Evolutionary conservation across 805 yeast species (phyloP).

Genomic region (Ogataea pignaliae): DNA sequence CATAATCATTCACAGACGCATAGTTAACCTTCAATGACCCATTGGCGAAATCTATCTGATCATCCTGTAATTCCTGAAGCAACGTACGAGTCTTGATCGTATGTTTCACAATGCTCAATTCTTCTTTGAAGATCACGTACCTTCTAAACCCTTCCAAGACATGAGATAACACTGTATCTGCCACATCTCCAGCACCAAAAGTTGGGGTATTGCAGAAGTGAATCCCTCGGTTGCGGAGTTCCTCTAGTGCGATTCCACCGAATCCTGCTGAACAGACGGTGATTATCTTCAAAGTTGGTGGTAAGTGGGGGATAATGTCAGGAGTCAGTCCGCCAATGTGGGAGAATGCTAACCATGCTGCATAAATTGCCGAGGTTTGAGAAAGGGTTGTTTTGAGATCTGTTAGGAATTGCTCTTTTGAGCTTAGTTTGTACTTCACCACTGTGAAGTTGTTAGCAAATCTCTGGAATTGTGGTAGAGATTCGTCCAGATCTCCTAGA

Average conservation of each 20-base stretch:
- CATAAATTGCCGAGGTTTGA: slow-evolving; percentile 44
- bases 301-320: slow-evolving; percentile 37
- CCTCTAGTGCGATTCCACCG: slow-evolving; percentile 39
- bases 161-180: slow-evolving; percentile 62
- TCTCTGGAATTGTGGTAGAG: slow-evolving; percentile 41
- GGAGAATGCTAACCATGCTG: slow-evolving; percentile 47
- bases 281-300: slow-evolving; percentile 39
- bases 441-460: slow-evolving; percentile 40
- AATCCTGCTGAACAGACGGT: slow-evolving; percentile 54
- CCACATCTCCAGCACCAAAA: slow-evolving; percentile 61
- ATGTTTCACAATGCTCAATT: slow-evolving; percentile 35
- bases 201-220: slow-evolving; percentile 58
- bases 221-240: slow-evolving; percentile 36
- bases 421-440: slow-evolving; percentile 36
- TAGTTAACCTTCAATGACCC: slow-evolving; percentile 26
- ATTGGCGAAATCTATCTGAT: slow-evolving; percentile 23
- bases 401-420: slow-evolving; percentile 34
- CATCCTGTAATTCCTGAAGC: slow-evolving; percentile 25
- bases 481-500: slow-evolving; percentile 45
- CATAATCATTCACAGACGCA: background rate
- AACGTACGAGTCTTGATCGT: slow-evolving; percentile 43
- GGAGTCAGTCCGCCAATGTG: slow-evolving; percentile 42
- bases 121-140: slow-evolving; percentile 42
- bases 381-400: slow-evolving; percentile 36
- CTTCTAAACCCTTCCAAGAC: slow-evolving; percentile 58